Conservation (phyloP, 768 basidiomycete genomes). For the Kwoniella mangroviensis region DNA sequence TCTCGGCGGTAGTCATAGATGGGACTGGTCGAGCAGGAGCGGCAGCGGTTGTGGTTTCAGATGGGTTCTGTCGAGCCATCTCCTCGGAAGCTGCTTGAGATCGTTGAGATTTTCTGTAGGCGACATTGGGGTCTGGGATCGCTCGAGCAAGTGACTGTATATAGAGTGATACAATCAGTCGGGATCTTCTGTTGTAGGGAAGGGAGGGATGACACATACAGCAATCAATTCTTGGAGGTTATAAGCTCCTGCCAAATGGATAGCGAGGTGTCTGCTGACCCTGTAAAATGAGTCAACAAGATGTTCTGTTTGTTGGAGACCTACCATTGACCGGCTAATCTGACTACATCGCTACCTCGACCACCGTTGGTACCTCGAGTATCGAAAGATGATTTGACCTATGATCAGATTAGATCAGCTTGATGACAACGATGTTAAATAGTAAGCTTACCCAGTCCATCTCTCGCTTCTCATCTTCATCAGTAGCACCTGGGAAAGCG, state of each 20-base stretch:
- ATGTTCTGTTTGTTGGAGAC: conserved; percentile 1
- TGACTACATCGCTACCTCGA: conserved; percentile 69
- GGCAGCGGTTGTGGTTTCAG: conserved; percentile 34
- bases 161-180: neutral
- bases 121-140: conserved; percentile 73
- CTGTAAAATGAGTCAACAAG: conserved; percentile 30
- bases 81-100: conserved; percentile 55
- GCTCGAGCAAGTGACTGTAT: conserved; percentile 68
- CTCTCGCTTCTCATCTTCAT: conserved; percentile 77
- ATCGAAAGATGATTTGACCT: conserved; percentile 74
- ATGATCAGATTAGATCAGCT: neutral
- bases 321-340: conserved; percentile 86
- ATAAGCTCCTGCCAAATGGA: conserved; percentile 72
- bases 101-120: conserved; percentile 72
- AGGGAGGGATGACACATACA: conserved; percentile 35
- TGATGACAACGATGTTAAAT: neutral
- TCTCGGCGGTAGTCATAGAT: conserved; percentile 43
- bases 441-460: conserved; percentile 67
- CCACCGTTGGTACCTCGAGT: conserved; percentile 72
- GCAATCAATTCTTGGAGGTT: conserved; percentile 61
- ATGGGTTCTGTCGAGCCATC: conserved; percentile 39
- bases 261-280: conserved; percentile 63
- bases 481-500: conserved; percentile 80
- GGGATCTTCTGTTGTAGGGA: neutral
- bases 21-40: conserved; percentile 54